Percentiles rank a stretch among this genome's conserved stretches.
Conservation (phyloP, 2,329 filamentous ascomycete genomes). For the Fusarium fujikuroi region DNA sequence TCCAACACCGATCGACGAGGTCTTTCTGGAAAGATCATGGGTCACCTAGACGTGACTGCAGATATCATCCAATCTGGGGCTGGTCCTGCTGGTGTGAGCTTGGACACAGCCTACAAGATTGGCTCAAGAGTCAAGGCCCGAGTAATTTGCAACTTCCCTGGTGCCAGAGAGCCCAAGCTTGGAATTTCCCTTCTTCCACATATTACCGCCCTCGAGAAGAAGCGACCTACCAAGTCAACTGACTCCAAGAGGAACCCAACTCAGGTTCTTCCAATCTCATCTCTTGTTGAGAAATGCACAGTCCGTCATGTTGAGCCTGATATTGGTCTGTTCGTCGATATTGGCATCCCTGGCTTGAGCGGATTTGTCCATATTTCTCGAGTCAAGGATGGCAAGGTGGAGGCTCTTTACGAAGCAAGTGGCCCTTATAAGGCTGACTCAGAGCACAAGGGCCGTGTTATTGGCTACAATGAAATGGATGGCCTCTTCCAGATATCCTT, state of each 20-base stretch:
- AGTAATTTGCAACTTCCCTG: slow-evolving; percentile 87
- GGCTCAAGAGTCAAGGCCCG: slow-evolving; percentile 87
- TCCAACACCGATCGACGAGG: slow-evolving; percentile 79
- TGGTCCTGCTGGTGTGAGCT: slow-evolving; percentile 73
- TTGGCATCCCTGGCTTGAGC: slow-evolving; percentile 71
- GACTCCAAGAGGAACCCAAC: slow-evolving; percentile 61
- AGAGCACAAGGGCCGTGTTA: slow-evolving; percentile 80
- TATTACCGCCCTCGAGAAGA: slow-evolving; percentile 70
- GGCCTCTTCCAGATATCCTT: slow-evolving; percentile 87
- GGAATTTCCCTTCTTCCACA: slow-evolving; percentile 92
- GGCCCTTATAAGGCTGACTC: slow-evolving; percentile 84
- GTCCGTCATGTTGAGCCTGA: slow-evolving; percentile 83
- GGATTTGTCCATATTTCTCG: slow-evolving; percentile 96
- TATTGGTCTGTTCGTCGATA: slow-evolving; percentile 82
- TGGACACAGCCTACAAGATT: slow-evolving; percentile 82
- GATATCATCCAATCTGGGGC: slow-evolving; percentile 90
- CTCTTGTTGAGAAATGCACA: slow-evolving; percentile 79
- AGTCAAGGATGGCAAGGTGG: slow-evolving; percentile 89
- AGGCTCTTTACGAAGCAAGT: slow-evolving; percentile 78
- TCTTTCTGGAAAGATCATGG: slow-evolving; percentile 91
- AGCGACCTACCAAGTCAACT: slow-evolving; percentile 49
- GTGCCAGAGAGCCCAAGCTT: slow-evolving; percentile 81
- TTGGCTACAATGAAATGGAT: slow-evolving; percentile 89
- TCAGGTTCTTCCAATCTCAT: slow-evolving; percentile 74
- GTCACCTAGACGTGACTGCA: slow-evolving; percentile 88